phyloP scores from a whole-genome alignment of 495 filamentous ascomycete species.

The Elasticomyces elasticus region DNA sequence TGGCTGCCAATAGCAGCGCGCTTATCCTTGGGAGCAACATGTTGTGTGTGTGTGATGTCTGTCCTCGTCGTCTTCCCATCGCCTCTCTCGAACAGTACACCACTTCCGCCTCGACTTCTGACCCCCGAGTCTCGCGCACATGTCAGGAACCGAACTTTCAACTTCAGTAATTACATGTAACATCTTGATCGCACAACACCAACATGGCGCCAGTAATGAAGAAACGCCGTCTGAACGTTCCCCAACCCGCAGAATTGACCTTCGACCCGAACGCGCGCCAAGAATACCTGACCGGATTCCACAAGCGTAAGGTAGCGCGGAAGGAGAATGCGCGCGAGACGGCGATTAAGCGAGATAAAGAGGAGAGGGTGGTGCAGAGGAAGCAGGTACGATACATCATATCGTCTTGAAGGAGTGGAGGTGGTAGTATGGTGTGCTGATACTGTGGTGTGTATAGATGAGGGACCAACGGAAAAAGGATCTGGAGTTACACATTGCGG shows the following conservation, averaged over 20 bases:
- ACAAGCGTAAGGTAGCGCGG: slow-evolving; percentile 81
- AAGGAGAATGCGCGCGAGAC: slow-evolving; percentile 72
- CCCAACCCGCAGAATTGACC: slow-evolving; percentile 58
- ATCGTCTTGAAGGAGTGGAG: too few relatives aligned
- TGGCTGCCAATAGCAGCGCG: slow-evolving; percentile 51
- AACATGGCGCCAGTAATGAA: slow-evolving; percentile 3
- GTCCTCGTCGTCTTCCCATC: too few relatives aligned
- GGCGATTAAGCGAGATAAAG: slow-evolving; percentile 58
- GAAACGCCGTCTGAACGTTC: neutral
- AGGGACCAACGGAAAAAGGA: slow-evolving; percentile 63
- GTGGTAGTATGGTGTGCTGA: slow-evolving; percentile 1
- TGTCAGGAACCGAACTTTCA: too few relatives aligned
- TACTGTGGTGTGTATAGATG: slow-evolving; percentile 3
- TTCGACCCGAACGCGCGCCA: slow-evolving; percentile 69
- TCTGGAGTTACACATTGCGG: slow-evolving; percentile 65
- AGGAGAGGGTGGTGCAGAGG: slow-evolving; percentile 61
- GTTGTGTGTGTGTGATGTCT: neutral
- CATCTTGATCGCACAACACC: neutral
- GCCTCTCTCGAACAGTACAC: too few relatives aligned
- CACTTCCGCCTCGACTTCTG: too few relatives aligned
- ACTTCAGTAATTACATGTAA: too few relatives aligned
- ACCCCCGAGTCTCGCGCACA: too few relatives aligned
- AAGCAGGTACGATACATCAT: slow-evolving; percentile 50
- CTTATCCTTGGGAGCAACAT: slow-evolving; percentile 22
- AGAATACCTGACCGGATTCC: slow-evolving; percentile 90